Base-by-base conservation (phyloP, 2,329 filamentous ascomycete genomes). In the Byssochlamys sp. region DNA sequence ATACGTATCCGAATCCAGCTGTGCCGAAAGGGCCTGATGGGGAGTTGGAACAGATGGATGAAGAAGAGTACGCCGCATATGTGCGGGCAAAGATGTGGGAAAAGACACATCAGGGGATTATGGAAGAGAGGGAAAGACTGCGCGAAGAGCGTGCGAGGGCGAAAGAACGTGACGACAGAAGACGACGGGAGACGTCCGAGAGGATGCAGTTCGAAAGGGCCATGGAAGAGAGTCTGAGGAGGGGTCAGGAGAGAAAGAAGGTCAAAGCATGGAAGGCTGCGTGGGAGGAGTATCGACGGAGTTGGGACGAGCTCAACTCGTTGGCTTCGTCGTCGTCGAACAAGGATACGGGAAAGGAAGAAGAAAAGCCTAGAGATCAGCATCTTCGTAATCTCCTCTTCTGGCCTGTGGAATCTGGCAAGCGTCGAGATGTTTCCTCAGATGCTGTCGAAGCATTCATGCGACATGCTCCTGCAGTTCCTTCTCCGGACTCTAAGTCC, bases 11-110 rank as follows among this genome's bases (percentile, higher is more conserved):
- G 0, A 78, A 81, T 27, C 78, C 80, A 0, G 73, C 75, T 50
- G 67, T 68, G 1, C 65, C 73, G 62, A 67, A 78, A 68, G 81
- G 81, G 67, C 55, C 75, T 62, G 54, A 75, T 64, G 83, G 82
- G 14, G 78, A 80, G 58, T 78, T 96, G 11, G 90, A 96, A 72
- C 81, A 80, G 61, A 97, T 97, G 92, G 85, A 80, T 7, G 94
- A 97, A 65, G 91, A 97, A 28, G 89, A 96, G 71, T 99, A 97
- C 70, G 88, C 90, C 0, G 79, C 85, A 1, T 88, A 91, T 71
- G 92, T 99, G 45, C 84, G 92, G 19, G 81, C 82, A 55, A 86
- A 85, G 73, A 97, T 99, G 94, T 99, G 91, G 87, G 91, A 96
- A 78, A 91, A 90, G 75, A 95, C 89, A 55, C 85, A 96, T 68